Percentiles rank a stretch among this genome's conserved stretches.
Conservation (phyloP, 306 rosid species). For the Fragaria ananassa region DNA sequence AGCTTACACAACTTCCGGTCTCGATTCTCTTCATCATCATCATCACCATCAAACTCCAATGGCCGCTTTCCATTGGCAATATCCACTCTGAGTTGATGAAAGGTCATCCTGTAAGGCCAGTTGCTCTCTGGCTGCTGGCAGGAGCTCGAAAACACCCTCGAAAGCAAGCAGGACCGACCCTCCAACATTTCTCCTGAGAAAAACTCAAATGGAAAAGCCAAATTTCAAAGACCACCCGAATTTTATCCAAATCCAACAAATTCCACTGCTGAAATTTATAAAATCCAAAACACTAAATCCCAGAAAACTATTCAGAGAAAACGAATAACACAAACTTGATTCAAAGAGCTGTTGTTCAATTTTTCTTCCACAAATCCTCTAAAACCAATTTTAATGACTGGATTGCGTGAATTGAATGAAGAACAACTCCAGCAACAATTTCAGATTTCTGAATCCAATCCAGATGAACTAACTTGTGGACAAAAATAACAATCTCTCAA, state of each 20-base stretch:
- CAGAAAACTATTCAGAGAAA: constrained; percentile 29
- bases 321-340: constrained; percentile 22
- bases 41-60: constrained; percentile 40
- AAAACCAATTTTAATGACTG: not conserved
- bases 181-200: constrained; percentile 75
- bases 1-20: constrained; percentile 44
- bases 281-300: constrained; percentile 32
- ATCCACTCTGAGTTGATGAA: constrained; percentile 43
- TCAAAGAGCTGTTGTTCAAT: constrained; percentile 9
- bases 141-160: constrained; percentile 66
- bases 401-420: constrained; percentile 13
- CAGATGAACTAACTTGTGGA: constrained; percentile 15
- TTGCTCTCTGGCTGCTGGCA: constrained; percentile 59
- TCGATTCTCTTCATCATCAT: constrained; percentile 29
- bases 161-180: constrained; percentile 55
- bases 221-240: constrained; percentile 23
- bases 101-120: constrained; percentile 69
- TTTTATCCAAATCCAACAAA: constrained; percentile 36
- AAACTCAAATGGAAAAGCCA: constrained; percentile 21
- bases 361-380: not conserved
- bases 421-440: constrained; percentile 13
- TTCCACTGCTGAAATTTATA: constrained; percentile 27
- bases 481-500: not conserved
- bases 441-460: constrained; percentile 39
- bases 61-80: constrained; percentile 56